Conservation (phyloP, 2,329 filamentous ascomycete genomes). For the Sordariomycetes sp. region DNA sequence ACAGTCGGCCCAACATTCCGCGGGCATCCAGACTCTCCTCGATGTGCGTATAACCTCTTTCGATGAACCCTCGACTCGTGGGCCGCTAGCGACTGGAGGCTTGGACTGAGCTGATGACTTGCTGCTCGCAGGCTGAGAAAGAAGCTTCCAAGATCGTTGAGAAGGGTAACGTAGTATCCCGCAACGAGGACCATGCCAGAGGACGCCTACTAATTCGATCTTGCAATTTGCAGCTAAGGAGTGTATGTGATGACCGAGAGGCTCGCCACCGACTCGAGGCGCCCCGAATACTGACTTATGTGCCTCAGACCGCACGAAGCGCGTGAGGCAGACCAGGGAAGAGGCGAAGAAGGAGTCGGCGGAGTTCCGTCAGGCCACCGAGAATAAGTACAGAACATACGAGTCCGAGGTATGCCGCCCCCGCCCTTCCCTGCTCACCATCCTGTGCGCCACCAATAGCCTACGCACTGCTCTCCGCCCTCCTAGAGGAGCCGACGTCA, state of each 20-base stretch:
- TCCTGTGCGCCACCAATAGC: neutral
- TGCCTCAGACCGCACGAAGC: conserved; percentile 61
- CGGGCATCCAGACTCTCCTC: conserved; percentile 95
- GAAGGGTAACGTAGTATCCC: conserved; percentile 49
- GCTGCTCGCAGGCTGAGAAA: conserved; percentile 63
- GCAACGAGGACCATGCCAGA: neutral
- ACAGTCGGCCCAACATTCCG: conserved; percentile 95
- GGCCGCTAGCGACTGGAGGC: neutral
- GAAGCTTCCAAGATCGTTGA: conserved; percentile 99
- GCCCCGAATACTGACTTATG: neutral
- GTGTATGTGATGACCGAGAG: conserved; percentile 40
- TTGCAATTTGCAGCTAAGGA: conserved; percentile 55
- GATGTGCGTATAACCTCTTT: conserved; percentile 54
- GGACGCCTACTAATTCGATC: neutral
- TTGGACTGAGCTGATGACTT: neutral
- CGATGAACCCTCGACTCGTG: neutral
- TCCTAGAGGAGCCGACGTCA: neutral
- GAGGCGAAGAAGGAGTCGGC: conserved; percentile 98
- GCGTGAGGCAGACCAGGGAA: conserved; percentile 88
- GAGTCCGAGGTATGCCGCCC: conserved; percentile 48
- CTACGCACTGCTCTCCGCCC: neutral
- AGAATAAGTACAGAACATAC: conserved; percentile 89
- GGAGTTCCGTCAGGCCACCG: conserved; percentile 78
- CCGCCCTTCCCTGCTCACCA: neutral
- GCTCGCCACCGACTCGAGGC: conserved; percentile 1